Evolutionary conservation across 129 eudicot genomes (phyloP).

Genomic region (Tagetes patula): DNA sequence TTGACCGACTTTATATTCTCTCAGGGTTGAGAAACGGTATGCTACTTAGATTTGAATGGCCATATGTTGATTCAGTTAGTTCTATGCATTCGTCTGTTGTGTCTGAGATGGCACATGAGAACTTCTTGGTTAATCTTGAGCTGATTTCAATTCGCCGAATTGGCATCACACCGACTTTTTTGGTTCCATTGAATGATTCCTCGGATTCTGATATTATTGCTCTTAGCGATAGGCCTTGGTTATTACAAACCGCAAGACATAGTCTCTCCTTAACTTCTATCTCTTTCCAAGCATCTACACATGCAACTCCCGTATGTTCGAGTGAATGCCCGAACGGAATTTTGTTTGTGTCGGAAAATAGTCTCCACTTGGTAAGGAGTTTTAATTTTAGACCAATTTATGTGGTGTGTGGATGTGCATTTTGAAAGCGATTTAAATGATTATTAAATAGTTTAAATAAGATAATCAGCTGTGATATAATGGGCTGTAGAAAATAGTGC

Average conservation of each 20-base stretch:
- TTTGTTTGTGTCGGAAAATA: conserved; percentile 81
- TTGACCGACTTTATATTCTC: conserved; percentile 73
- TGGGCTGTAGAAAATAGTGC: background rate
- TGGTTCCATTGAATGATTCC: conserved; percentile 72
- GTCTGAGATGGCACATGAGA: conserved; percentile 42
- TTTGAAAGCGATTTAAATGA: conserved; percentile 10
- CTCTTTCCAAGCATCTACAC: conserved; percentile 92
- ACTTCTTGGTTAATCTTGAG: conserved; percentile 57
- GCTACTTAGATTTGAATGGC: conserved; percentile 98
- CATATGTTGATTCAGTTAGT: conserved; percentile 34
- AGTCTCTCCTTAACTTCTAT: conserved; percentile 88
- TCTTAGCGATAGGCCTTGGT: conserved; percentile 98
- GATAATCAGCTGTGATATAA: conserved; percentile 4
- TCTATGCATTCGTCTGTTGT: conserved; percentile 28
- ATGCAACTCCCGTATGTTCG: conserved; percentile 90
- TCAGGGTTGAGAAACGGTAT: conserved; percentile 96
- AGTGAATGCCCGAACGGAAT: conserved; percentile 90
- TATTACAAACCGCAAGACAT: conserved; percentile 90
- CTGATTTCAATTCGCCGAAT: conserved; percentile 83
- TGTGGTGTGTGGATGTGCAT: background rate
- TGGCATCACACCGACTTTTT: conserved; percentile 86
- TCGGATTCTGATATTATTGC: conserved; percentile 82
- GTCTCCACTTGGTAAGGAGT: conserved; percentile 85
- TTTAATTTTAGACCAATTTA: conserved; percentile 5
- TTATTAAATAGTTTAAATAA: background rate